Base-by-base conservation (phyloP, 805 yeast species). In the Schwanniomyces polymorphus region DNA sequence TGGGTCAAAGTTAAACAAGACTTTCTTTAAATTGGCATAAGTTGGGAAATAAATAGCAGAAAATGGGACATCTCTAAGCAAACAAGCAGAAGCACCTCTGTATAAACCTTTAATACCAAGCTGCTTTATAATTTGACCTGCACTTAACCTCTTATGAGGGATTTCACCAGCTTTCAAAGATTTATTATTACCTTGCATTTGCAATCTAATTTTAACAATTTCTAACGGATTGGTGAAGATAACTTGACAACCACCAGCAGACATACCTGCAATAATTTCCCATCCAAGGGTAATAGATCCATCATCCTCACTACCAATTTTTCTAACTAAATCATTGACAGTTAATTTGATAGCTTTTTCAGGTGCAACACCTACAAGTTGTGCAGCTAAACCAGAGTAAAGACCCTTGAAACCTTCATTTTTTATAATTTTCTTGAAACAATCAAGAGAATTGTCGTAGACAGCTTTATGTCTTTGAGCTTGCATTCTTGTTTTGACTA, bases 1-100 rank as follows among this genome's bases (percentile, higher is more conserved):
- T 4, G 96, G 96, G 59, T 92, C 96, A 62, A 86, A 91, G 44
- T 86, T 80, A 68, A 91, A 91, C 52, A 88, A 61, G 57, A 83
- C 82, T 68, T 82, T 85, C 68, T 94, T 94, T 55, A 92, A 78
- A 68, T 92, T 96, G 34, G 97, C 96, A 70, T 92, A 92, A 5
- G 97, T 83, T 45, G 99, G 98, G 84, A 92, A 92, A 73, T 92
- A 92, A 54, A 92, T 92, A 33, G 98, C 97, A 33, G 95, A 86
- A 68, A 92, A 92, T 39, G 98, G 98, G 33, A 92, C 96, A 68
- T 92, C 99, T 68, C 99, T 84, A 64, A 90, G 72, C 58, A 94
- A 66, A 71, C 99, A 92, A 7, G 98, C 98, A 25, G 81, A 57
- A 0, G 91, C 92, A 58, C 99, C 99, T 68, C 84, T 90, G 69